A percentile compares a stretch with the other conserved stretches of the same genome.
Evolutionary conservation across 768 basidiomycete genomes (phyloP).

Genomic region (Phlegmacium glaucopus): DNA sequence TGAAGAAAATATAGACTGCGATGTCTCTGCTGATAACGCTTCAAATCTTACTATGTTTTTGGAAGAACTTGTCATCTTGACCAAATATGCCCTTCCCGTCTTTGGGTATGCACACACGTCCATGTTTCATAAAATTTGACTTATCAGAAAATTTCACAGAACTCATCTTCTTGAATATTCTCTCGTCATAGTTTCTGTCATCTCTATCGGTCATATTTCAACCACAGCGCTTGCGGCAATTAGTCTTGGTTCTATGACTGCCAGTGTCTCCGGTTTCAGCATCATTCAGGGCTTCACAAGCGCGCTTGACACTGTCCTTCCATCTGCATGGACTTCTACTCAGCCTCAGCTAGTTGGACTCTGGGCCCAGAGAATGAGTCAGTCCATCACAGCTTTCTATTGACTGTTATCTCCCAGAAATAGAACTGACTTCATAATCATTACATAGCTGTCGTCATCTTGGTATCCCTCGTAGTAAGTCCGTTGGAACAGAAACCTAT

Average conservation of each 20-base stretch:
- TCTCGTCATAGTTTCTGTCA: constrained; percentile 76
- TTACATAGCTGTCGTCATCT: constrained; percentile 57
- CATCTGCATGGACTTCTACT: constrained; percentile 90
- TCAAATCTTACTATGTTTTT: constrained; percentile 35
- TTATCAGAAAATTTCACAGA: constrained; percentile 31
- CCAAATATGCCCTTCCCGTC: constrained; percentile 67
- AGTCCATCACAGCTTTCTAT: constrained; percentile 21
- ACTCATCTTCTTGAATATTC: constrained; percentile 85
- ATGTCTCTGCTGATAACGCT: constrained; percentile 28
- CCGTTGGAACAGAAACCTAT: no score
- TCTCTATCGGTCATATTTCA: constrained; percentile 89
- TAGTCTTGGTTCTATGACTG: constrained; percentile 71
- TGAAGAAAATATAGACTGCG: constrained; percentile 42
- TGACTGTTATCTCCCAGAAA: neutral
- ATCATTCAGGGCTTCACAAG: constrained; percentile 81
- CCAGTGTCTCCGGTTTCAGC: constrained; percentile 70
- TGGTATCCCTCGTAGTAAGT: constrained; percentile 55
- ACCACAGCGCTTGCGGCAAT: constrained; percentile 87
- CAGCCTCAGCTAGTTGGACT: constrained; percentile 83
- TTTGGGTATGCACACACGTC: constrained; percentile 49
- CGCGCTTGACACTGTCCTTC: constrained; percentile 90
- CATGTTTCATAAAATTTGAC: neutral
- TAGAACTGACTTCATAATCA: constrained; percentile 2
- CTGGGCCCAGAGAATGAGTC: constrained; percentile 88
- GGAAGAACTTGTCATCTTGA: constrained; percentile 59